Base-by-base conservation (phyloP, 306 rosid genomes). In the Carpinus viminea region DNA sequence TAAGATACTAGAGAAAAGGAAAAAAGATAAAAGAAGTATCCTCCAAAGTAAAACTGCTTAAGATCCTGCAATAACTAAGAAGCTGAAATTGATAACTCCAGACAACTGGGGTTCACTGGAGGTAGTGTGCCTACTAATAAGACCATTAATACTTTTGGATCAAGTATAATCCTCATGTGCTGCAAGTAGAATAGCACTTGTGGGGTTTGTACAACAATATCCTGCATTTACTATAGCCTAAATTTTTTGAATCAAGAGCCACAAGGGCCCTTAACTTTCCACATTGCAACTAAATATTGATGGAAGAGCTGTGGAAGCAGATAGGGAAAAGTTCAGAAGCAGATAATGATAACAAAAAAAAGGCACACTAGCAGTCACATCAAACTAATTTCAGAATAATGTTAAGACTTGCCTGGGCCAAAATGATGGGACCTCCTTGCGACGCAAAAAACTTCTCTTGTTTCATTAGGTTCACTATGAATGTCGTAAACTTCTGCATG, bases 341-440 rank as follows among this genome's bases (percentile, higher is more conserved):
- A 31, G 34, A 31, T 31, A 31, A 31, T 57, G 12, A 55, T n/a
- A 55, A 55, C 24, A 55, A 55, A 17, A 55, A 55, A 55, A n/a
- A 55, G 8, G 8, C 12, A 53, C 59, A 53, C 20, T 26, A 24
- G 36, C 66, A 60, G 3, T 18, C 13, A 52, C 66, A 70, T 52
- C 74, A 26, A 77, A 74, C 18, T 26, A 60, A 24, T 54, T 76
- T 43, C 46, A 41, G 34, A 17, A 68, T 13, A 54, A 77, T 45
- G 78, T 51, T 79, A 21, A 21, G 64, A 77, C 98, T 90, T 92
- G 90, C 98, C 98, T 94, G 98, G 52, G 98, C 79, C 85, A 94
- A 88, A 84, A 94, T 92, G 75, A 94, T 92, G 21, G 98, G 98
- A 76, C 98, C 98, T 75, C 98, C 98, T 83, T 94, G 98, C 13